Evolutionary conservation across 2,329 filamentous ascomycete genomes (phyloP).

Genomic region (Calonectria henricotiae): DNA sequence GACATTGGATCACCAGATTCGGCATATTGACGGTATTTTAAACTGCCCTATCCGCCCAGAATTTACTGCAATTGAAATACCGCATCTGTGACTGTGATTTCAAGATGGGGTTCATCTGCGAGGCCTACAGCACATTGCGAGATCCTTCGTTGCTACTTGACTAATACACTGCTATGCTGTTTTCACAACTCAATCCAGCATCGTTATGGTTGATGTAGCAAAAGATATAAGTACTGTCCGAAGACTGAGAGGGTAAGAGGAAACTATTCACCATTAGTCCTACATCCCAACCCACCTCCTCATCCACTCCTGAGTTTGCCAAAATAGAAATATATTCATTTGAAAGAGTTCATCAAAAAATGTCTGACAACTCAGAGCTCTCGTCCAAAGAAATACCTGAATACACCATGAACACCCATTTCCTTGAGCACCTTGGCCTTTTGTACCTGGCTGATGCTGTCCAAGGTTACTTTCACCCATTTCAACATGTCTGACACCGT

Average conservation of each 20-base stretch:
- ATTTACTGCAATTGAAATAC: background rate
- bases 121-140: background rate
- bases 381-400: background rate
- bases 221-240: background rate
- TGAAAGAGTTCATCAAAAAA: background rate
- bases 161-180: background rate
- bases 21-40: background rate
- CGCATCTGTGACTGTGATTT: background rate
- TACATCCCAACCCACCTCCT: background rate
- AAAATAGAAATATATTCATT: background rate
- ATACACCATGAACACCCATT: background rate
- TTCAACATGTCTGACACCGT: no score
- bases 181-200: background rate
- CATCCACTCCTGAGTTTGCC: background rate
- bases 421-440: no score
- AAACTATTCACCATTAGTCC: background rate
- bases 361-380: background rate
- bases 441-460: no score
- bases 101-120: background rate
- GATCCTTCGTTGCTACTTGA: background rate
- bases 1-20: background rate
- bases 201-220: background rate
- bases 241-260: background rate
- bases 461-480: no score
- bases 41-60: background rate